Conservation (phyloP, 495 filamentous ascomycete genomes). For the Podospora tetraspora region DNA sequence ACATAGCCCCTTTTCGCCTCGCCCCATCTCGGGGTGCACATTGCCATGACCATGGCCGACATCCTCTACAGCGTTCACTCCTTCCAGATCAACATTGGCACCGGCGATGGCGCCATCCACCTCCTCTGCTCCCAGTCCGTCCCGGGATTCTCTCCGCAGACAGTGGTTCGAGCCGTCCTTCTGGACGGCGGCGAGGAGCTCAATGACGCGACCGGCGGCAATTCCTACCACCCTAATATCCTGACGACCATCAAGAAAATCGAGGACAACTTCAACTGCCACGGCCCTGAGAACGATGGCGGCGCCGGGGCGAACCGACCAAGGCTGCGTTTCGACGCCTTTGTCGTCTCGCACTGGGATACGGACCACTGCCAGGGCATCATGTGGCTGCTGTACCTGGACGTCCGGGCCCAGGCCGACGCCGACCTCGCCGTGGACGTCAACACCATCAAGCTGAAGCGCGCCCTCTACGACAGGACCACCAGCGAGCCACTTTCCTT, state of each 20-base stretch:
- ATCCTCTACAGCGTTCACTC: no score
- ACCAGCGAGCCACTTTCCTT: neutral
- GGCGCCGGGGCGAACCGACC: neutral
- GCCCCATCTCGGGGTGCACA: no score
- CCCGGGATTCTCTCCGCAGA: no score
- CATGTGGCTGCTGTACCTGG: neutral
- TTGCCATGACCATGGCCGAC: no score
- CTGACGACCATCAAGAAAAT: neutral
- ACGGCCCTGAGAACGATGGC: neutral
- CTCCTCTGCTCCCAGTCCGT: no score
- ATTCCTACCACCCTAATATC: neutral
- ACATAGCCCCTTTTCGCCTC: no score
- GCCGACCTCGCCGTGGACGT: neutral
- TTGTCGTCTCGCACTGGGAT: constrained; percentile 5
- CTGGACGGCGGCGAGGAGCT: neutral
- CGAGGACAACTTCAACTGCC: neutral
- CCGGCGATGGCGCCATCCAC: no score
- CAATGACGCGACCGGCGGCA: neutral
- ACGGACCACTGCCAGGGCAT: neutral
- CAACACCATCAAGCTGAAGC: neutral
- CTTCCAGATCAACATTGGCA: no score
- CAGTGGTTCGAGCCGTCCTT: no score
- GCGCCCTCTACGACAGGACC: neutral
- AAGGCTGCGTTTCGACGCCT: neutral
- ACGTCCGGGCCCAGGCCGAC: neutral